Conservation (phyloP, 306 rosid genomes). For the Dicorynia guianensis region DNA sequence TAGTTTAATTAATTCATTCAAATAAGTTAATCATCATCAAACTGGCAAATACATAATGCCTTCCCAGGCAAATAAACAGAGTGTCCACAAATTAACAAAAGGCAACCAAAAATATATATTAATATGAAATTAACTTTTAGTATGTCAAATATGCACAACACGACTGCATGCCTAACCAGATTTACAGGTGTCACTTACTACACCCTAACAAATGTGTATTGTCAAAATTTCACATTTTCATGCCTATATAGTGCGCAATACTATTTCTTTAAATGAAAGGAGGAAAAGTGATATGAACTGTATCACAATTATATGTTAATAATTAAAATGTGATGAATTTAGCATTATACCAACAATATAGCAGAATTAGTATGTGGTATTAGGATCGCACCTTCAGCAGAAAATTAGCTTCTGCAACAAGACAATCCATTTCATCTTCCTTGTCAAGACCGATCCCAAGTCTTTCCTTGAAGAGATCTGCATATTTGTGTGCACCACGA, state of each 20-base stretch:
- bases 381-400: conserved; percentile 81
- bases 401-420: conserved; percentile 96
- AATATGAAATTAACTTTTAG: background rate
- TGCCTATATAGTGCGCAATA: background rate
- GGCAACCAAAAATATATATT: background rate
- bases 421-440: conserved; percentile 98
- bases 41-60: conserved; percentile 6
- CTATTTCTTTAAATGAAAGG: conserved; percentile 19
- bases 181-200: background rate
- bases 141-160: background rate
- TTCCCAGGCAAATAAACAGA: conserved; percentile 3
- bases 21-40: conserved; percentile 1
- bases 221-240: conserved; percentile 1
- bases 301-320: background rate
- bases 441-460: conserved; percentile 81
- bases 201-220: background rate
- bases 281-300: conserved; percentile 27
- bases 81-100: background rate
- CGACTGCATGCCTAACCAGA: background rate
- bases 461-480: conserved; percentile 84
- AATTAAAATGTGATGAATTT: conserved; percentile 33
- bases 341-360: conserved; percentile 9
- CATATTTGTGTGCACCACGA: conserved; percentile 83
- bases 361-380: conserved; percentile 30
- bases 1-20: conserved; percentile 1